Conservation (phyloP, 129 eudicot species). For the Arctium lappa region DNA sequence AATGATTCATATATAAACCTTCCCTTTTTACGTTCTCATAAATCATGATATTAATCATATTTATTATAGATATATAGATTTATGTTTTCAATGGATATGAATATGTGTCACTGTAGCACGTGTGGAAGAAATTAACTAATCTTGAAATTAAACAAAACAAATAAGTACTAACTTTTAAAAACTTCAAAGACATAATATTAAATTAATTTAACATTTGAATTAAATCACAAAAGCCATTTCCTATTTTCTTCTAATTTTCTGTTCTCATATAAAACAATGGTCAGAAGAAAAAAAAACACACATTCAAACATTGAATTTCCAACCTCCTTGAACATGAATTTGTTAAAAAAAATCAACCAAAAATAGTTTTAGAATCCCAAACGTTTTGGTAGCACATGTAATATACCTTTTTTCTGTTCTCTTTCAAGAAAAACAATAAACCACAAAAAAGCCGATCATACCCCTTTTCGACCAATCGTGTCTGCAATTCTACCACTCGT, state of each 20-base stretch:
- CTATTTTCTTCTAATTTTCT: background rate
- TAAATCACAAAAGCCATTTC: background rate
- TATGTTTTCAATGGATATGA: background rate
- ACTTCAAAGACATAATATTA: no score
- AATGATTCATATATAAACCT: no score
- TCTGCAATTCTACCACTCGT: conserved; percentile 81
- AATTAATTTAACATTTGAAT: no score
- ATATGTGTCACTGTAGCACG: background rate
- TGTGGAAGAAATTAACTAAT: background rate
- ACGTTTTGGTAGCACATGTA: background rate
- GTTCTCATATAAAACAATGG: background rate
- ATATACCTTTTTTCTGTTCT: background rate
- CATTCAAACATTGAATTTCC: no score
- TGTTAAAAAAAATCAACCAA: background rate
- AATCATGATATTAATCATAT: no score
- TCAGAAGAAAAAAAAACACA: no score
- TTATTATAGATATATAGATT: background rate
- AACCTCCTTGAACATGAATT: background rate
- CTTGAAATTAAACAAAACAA: background rate
- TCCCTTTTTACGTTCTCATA: no score
- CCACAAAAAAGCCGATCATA: conserved; percentile 25
- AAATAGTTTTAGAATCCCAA: no score
- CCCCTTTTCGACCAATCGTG: conserved; percentile 85
- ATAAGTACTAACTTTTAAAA: no score
- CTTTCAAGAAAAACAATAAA: background rate